Evolutionary conservation across 2,329 filamentous ascomycete species (phyloP), one percentile per base, ranked within the genome.

Genomic region (Penicillium frequentans): DNA sequence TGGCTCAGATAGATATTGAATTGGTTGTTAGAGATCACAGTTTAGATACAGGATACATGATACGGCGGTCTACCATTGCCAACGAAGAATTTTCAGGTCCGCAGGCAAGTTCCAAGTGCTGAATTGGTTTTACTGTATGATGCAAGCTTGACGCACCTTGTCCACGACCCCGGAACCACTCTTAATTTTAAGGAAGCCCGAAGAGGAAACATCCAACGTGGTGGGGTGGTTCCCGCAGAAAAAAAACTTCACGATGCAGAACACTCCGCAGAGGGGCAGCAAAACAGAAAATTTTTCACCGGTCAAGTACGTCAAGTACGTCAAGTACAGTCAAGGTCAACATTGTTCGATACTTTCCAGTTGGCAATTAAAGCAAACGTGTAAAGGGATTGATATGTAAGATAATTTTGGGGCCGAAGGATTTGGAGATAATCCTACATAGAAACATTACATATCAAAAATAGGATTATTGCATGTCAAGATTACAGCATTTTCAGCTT

Each of bases 231-330:
- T 59, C 49, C 55, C 13, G 39, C 51, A 45, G 51, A 49, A 56
- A 60, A 57, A 64, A 65, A 60, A 49, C 55, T 60, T 62, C 56
- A 42, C 39, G 19, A 54, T 52, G 49, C 52, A 58, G 46, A 54
- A 29, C 57, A 63, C 60, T 59, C 63, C 63, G 64, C 63, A 64
- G 62, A 64, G 62, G 64, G 58, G 61, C 64, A 57, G 21, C 11
- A 43, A 55, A 55, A 59, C 52, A 53, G 39, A 56, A 54, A 57
- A 61, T 58, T 46, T 46, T 50, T 55, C 53, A 55, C 53, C 53
- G 47, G 53, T 55, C 53, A 51, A 45, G 52, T 39, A 44, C 16
- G 53, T 55, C 53, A 51, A 44, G 52, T 37, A 44, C 16, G 53
- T 55, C 53, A 51, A 45, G 52, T 39, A 44, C 21, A 11, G 45